phyloP scores from a whole-genome alignment of 2,329 filamentous ascomycete species.

The Talaromyces verruculosus region DNA sequence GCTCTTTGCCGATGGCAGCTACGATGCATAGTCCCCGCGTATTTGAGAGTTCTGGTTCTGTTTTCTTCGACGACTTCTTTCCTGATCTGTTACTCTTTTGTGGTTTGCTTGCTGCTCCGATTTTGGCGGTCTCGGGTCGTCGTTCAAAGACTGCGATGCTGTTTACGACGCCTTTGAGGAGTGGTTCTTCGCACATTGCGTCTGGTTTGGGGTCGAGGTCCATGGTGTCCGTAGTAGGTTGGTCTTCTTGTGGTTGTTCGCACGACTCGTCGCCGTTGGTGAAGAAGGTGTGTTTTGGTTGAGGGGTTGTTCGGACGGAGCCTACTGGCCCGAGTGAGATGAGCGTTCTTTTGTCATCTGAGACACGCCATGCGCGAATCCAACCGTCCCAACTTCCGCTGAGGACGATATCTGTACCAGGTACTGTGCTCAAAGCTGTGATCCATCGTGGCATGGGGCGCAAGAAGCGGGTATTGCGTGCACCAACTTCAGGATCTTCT shows the following conservation, averaged over 20 bases:
- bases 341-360: conserved; percentile 76
- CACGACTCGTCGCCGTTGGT: not conserved
- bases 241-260: not conserved
- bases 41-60: conserved; percentile 24
- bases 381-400: conserved; percentile 94
- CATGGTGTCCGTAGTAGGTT: not conserved
- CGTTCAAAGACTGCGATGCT: conserved; percentile 84
- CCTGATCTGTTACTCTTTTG: conserved; percentile 5
- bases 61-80: conserved; percentile 19
- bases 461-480: conserved; percentile 44
- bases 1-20: conserved; percentile 82
- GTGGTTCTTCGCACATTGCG: conserved; percentile 28
- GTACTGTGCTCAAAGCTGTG: conserved; percentile 80
- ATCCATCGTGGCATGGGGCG: conserved; percentile 77
- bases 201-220: not conserved
- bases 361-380: conserved; percentile 80
- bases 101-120: conserved; percentile 24
- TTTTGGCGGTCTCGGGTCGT: conserved; percentile 45
- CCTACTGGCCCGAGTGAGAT: conserved; percentile 70
- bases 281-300: conserved; percentile 35
- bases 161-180: conserved; percentile 77
- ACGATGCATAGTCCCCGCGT: conserved; percentile 71
- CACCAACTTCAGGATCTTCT: conserved; percentile 57
- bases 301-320: conserved; percentile 28
- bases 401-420: conserved; percentile 85